These are phyloP conservation scores for Aspergillus steynii DNA, from an alignment of 495 filamentous ascomycete species.

Conservation along the genomic window DNA sequence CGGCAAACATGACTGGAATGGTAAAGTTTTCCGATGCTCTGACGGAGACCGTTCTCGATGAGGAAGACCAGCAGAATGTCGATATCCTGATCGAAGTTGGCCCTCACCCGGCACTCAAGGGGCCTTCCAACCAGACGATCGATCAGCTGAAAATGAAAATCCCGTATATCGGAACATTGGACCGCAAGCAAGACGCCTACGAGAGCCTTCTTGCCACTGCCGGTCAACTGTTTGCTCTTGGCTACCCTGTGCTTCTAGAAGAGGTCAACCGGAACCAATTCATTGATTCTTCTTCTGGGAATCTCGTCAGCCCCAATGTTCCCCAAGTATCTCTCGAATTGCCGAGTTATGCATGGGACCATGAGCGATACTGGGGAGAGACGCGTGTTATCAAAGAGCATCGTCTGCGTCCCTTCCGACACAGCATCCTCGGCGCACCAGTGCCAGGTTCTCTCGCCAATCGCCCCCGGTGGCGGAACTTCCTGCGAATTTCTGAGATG, in stretches of 20 bases:
- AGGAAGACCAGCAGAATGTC: not conserved
- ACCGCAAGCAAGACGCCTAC: not conserved
- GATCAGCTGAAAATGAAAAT: not conserved
- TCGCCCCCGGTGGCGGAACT: constrained; percentile 1
- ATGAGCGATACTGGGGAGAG: constrained; percentile 1
- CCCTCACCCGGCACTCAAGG: constrained; percentile 7
- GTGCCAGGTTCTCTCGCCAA: not conserved
- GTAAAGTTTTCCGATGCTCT: constrained; percentile 6
- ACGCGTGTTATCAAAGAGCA: constrained; percentile 3
- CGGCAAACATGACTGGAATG: not conserved
- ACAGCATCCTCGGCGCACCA: not conserved
- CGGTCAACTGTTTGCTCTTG: constrained; percentile 8
- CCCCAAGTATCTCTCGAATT: not conserved
- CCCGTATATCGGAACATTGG: constrained; percentile 1
- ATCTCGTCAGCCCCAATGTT: not conserved
- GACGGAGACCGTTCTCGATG: not conserved
- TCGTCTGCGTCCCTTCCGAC: not conserved
- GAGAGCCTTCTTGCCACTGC: not conserved
- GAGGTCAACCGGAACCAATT: not conserved
- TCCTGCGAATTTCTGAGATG: constrained; percentile 2
- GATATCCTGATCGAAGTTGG: constrained; percentile 3
- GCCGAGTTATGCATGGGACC: constrained; percentile 8
- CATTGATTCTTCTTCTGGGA: not conserved
- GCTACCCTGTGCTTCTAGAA: not conserved
- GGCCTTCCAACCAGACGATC: not conserved